Evolutionary conservation across 352 stramenopile genomes (phyloP).

Genomic region (Globisporangium spiculum): DNA sequence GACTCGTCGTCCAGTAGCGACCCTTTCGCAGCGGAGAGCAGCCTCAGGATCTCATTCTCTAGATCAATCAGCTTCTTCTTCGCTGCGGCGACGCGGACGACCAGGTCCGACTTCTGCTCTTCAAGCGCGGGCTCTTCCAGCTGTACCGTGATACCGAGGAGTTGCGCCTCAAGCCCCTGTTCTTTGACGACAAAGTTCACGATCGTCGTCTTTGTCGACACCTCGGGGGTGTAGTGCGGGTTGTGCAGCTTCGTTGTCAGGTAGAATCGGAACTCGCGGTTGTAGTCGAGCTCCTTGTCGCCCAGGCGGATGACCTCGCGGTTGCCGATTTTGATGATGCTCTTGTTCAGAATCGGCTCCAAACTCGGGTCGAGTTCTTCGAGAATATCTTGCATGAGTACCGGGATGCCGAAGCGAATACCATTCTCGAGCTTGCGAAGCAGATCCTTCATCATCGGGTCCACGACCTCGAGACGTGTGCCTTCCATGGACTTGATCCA

Average conservation of each 20-base stretch:
- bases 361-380: slow-evolving; percentile 95
- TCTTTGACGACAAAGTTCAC: slow-evolving; percentile 97
- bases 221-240: slow-evolving; percentile 94
- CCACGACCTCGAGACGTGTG: slow-evolving; percentile 85
- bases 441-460: slow-evolving; percentile 95
- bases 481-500: slow-evolving; percentile 96
- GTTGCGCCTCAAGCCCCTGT: slow-evolving; percentile 92
- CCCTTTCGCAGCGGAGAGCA: slow-evolving; percentile 90
- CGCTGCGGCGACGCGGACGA: slow-evolving; percentile 87
- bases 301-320: slow-evolving; percentile 92
- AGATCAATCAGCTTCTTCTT: slow-evolving; percentile 96
- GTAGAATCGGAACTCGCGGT: slow-evolving; percentile 93
- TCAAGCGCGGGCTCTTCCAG: slow-evolving; percentile 93
- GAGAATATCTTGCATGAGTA: slow-evolving; percentile 95
- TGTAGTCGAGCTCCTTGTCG: slow-evolving; percentile 96
- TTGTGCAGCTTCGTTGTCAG: slow-evolving; percentile 97
- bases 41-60: slow-evolving; percentile 93
- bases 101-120: slow-evolving; percentile 92
- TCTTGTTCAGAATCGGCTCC: slow-evolving; percentile 93
- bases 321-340: slow-evolving; percentile 93
- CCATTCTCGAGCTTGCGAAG: slow-evolving; percentile 92
- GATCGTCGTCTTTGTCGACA: slow-evolving; percentile 95
- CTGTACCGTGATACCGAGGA: slow-evolving; percentile 93
- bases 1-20: slow-evolving; percentile 93
- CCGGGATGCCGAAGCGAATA: slow-evolving; percentile 91